Conservation (phyloP, 306 rosid genomes). For the Prunus fruticosa region DNA sequence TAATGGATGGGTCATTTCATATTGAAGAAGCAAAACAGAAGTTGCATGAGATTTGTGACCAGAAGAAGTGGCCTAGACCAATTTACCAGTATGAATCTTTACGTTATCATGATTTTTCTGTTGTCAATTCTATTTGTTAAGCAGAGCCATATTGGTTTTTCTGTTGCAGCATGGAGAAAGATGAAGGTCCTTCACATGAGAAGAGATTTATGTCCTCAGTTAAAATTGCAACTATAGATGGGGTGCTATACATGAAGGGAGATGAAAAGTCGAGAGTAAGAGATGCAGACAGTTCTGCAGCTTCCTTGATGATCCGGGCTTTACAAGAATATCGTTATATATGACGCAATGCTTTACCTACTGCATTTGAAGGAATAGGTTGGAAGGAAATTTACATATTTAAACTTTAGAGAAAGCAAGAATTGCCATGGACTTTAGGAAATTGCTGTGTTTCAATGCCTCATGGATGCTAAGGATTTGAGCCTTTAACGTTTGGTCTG, state of each 20-base stretch:
- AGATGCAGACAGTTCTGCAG: conserved; percentile 70
- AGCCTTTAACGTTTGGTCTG: too few relatives aligned
- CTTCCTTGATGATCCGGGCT: conserved; percentile 56
- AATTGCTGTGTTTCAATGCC: too few relatives aligned
- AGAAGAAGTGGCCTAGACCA: conserved; percentile 65
- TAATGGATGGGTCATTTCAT: conserved; percentile 35
- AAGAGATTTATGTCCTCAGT: conserved; percentile 48
- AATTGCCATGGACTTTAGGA: too few relatives aligned
- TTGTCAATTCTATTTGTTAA: not conserved
- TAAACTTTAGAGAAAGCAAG: too few relatives aligned
- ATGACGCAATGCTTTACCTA: conserved; percentile 5
- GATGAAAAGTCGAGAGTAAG: conserved; percentile 40
- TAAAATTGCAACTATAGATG: conserved; percentile 28
- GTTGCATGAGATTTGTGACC: conserved; percentile 46
- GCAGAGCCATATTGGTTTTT: not conserved
- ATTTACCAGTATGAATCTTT: conserved; percentile 43
- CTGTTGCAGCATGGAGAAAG: conserved; percentile 47
- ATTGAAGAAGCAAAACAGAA: conserved; percentile 56
- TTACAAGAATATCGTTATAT: conserved; percentile 19
- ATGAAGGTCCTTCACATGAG: conserved; percentile 57
- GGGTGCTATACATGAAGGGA: conserved; percentile 29
- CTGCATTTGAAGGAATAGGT: too few relatives aligned
- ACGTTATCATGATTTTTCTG: conserved; percentile 4
- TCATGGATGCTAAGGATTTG: too few relatives aligned
- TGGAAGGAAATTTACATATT: too few relatives aligned